Base-by-base conservation (phyloP, 768 basidiomycete genomes). In the Rubroboletus pulcherrimus region DNA sequence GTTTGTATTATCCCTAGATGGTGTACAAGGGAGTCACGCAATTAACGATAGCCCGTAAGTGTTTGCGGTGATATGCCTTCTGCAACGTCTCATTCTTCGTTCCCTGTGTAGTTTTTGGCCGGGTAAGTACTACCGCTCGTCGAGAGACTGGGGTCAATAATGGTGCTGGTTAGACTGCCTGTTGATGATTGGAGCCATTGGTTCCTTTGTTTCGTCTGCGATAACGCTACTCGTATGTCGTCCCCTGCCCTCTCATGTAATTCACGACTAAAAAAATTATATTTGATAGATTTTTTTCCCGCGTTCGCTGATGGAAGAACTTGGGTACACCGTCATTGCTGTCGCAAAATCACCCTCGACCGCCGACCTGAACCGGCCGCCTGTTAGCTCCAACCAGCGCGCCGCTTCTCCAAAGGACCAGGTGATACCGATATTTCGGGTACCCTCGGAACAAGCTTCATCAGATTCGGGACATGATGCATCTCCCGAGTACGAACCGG, bases 121-220 rank as follows among this genome's bases (percentile, higher is more conserved):
- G 57, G 85, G 83, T 86, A 73, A 55, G 76, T 66, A 11, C 15
- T 35, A 8, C n/a, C 31, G 3, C 46, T 49, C 43, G 26, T 33
- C 34, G 35, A n/a, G 10, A 46, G 19, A 24, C 48, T 21, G 10
- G 34, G 48, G 46, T 41, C 26, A 7, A 44, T 54, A 21, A 53
- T 39, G 8, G 42, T 43, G 5, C 21, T 11, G 30, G 14, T 35
- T 48, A 82, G 91, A 93, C 69, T 81, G 89, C 54, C 74, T 91
- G 10, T 70, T 86, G 44, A 85, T 89, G 82, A 62, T 86, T 51
- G 85, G 82, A 21, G 89, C 79, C 17, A 78, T 92, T 31, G 90
- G 90, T 14, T 85, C 85, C 62, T 84, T 91, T 63, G 77, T 89
- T 21, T 92, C 90, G 4, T 90, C 90, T 26, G 83, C 83, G 17